Evolutionary conservation across 139 green algal species (phyloP).

Genomic region (Haematococcus lacustris): DNA sequence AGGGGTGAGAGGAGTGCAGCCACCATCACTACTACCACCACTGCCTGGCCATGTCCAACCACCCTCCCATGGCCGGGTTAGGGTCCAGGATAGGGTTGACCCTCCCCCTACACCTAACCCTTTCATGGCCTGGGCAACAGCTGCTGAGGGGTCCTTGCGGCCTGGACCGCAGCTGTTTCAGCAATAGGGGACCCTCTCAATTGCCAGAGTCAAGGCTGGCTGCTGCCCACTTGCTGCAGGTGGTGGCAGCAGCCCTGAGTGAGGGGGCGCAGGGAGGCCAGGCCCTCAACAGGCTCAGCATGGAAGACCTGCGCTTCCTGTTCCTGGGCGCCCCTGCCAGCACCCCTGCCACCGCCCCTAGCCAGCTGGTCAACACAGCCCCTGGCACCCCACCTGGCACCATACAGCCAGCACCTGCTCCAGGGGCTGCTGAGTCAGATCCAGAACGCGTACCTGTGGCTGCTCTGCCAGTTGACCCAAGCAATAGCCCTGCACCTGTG

Average conservation of each 20-base stretch:
- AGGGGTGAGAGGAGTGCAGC: too few relatives aligned
- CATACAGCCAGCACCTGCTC: too few relatives aligned
- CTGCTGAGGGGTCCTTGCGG: not conserved
- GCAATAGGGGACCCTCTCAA: not conserved
- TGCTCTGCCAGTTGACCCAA: too few relatives aligned
- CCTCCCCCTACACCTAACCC: not conserved
- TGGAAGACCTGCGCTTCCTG: conserved; percentile 20
- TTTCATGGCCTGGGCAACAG: not conserved
- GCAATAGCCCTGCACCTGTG: too few relatives aligned
- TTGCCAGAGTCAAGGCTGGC: conserved; percentile 27
- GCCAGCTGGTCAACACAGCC: too few relatives aligned
- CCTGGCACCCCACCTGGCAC: too few relatives aligned
- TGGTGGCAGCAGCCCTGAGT: conserved; percentile 51
- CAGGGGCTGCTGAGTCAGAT: too few relatives aligned
- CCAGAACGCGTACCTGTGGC: too few relatives aligned
- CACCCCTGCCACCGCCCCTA: too few relatives aligned
- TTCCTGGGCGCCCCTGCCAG: conserved; percentile 31
- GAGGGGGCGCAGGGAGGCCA: conserved; percentile 31
- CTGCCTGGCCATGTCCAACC: too few relatives aligned
- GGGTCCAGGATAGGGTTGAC: not conserved
- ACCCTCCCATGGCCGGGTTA: not conserved
- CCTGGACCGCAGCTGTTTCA: not conserved
- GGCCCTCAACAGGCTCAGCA: conserved; percentile 29
- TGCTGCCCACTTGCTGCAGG: conserved; percentile 49
- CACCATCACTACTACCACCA: too few relatives aligned